Percentiles rank a stretch among this genome's conserved stretches.
phyloP scores from a whole-genome alignment of 2,329 filamentous ascomycete species.

The Sporothrix phasma region DNA sequence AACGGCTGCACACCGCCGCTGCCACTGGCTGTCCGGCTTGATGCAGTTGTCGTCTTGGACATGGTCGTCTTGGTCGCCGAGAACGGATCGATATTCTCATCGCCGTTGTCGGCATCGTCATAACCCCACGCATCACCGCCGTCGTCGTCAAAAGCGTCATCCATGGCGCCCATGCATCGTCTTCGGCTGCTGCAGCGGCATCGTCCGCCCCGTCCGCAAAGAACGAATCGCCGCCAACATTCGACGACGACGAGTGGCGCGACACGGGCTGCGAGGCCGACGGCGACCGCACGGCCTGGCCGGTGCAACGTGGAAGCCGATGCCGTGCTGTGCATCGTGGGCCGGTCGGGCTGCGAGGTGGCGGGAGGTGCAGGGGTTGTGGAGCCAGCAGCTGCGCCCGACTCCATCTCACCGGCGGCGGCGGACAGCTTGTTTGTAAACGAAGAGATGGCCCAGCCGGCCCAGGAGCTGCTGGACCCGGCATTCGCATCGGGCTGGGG shows the following conservation, averaged over 20 bases:
- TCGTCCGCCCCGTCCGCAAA: slow-evolving; percentile 48
- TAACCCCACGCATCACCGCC: slow-evolving; percentile 25
- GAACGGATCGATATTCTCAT: slow-evolving; percentile 8
- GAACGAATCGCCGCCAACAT: slow-evolving; percentile 33
- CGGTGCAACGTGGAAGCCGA: slow-evolving; percentile 51
- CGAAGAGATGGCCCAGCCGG: slow-evolving; percentile 96
- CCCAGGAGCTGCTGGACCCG: slow-evolving; percentile 54
- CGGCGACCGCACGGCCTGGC: slow-evolving; percentile 48
- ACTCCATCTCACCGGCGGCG: slow-evolving; percentile 77
- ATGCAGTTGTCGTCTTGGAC: slow-evolving; percentile 39
- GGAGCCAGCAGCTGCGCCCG: slow-evolving; percentile 24
- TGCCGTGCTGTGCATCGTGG: slow-evolving; percentile 34
- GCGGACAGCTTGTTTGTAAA: slow-evolving; percentile 90
- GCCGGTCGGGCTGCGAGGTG: slow-evolving; percentile 23
- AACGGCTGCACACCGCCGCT: slow-evolving; percentile 41
- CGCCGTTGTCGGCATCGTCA: neutral
- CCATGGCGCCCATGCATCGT: slow-evolving; percentile 66
- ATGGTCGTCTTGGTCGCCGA: slow-evolving; percentile 29
- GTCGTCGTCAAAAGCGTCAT: slow-evolving; percentile 37
- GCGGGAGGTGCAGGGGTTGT: neutral
- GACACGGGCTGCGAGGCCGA: slow-evolving; percentile 34
- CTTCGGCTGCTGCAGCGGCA: slow-evolving; percentile 51
- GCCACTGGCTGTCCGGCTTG: slow-evolving; percentile 22
- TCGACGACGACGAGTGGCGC: slow-evolving; percentile 38
- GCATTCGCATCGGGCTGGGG: slow-evolving; percentile 47